Evolutionary conservation across 2,329 filamentous ascomycete genomes (phyloP), one percentile per base, ranked within the genome.

Genomic region (Xylaria sp.): DNA sequence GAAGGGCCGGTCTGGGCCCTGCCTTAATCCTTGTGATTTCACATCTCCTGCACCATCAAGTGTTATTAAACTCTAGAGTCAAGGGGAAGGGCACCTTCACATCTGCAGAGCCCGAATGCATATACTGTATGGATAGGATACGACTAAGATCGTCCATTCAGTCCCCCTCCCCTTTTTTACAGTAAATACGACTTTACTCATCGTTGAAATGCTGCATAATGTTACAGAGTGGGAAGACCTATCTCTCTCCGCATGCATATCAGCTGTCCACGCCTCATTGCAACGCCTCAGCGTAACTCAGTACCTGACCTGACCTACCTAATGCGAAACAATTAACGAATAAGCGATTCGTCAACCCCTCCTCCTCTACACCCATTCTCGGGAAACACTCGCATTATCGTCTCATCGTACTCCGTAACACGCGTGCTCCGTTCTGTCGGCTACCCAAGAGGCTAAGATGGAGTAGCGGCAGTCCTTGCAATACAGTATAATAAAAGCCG

Each of bases 331-430:
- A 46, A 51, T 28, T 51, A 18, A 54, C 15, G 18, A 54, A n/a
- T 54, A 59, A 63, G 48, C 59, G 59, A 63, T 46, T 60, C 54
- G 28, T 28, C 10, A 36, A 41, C 41, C 56, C 23, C 43, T 12
- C 20, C 25, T 36, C 33, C 8, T 36, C 33, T 10, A 10, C 20
- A 15, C 20, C 10, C 31, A 15, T 36, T 33, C 52, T 36, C 28
- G 18, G n/a, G 52, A 55, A 55, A 55, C 52, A 55, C 52, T 4
- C 6, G 31, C 48, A 23, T 54, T n/a, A 28, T 20, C 52, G 18
- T 20, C 20, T 57, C 41, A 41, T 20, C 20, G 15, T 28, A 31
- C 43, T n/a, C n/a, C 9, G 46, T 13, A 6, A n/a, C n/a, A 20
- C 13, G 48, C 10, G 20, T 25, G 48, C 48, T 25, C 48, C 18